These are phyloP conservation scores for Leucocoprinus birnbaumii DNA, from an alignment of 768 basidiomycete genomes.

Conservation along the genomic window DNA sequence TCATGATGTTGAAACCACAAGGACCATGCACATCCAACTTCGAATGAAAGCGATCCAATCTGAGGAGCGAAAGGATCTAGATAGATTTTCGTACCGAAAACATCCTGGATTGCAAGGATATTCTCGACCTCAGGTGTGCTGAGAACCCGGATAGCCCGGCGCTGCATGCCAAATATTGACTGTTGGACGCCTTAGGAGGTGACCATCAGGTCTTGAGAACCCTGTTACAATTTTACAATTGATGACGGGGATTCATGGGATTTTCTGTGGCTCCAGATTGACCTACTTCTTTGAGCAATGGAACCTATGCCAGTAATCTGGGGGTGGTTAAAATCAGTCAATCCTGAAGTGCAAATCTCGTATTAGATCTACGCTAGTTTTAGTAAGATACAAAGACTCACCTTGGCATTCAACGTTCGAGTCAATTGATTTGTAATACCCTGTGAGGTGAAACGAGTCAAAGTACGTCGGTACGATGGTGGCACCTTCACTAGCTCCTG, in stretches of 20 bases:
- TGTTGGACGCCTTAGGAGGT: neutral
- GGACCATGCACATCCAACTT: too few relatives aligned
- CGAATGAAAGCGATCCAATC: too few relatives aligned
- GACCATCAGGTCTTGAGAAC: neutral
- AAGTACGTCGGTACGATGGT: too few relatives aligned
- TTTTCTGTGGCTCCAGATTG: neutral
- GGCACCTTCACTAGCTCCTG: too few relatives aligned
- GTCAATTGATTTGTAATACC: neutral
- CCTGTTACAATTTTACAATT: neutral
- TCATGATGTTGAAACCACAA: too few relatives aligned
- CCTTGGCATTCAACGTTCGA: neutral
- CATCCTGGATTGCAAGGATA: neutral
- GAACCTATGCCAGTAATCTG: neutral
- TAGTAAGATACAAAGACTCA: neutral
- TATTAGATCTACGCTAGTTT: neutral
- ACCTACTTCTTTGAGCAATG: neutral
- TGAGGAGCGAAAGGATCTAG: too few relatives aligned
- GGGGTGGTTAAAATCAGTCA: neutral
- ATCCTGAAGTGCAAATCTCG: neutral
- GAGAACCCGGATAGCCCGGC: neutral
- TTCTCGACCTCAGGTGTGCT: neutral
- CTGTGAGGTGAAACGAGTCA: neutral
- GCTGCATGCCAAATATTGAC: neutral
- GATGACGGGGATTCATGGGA: constrained; percentile 2
- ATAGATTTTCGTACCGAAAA: too few relatives aligned